Conservation (phyloP, 148 eudicot genomes). For the Silene conica region DNA sequence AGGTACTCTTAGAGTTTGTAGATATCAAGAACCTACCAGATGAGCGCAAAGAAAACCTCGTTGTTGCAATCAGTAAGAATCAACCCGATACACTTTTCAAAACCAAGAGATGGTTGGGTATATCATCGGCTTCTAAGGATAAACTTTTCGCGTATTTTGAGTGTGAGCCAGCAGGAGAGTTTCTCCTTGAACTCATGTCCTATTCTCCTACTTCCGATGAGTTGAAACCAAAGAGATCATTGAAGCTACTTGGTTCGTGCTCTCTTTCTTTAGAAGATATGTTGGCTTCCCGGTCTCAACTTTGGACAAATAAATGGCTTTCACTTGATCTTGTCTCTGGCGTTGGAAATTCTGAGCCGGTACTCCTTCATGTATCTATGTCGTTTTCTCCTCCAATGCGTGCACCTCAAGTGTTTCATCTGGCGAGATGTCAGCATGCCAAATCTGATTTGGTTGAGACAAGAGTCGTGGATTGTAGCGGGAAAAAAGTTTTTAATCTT, state of each 20-base stretch:
- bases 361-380: conserved; percentile 56
- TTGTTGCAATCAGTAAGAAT: conserved; percentile 62
- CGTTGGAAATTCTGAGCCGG: conserved; percentile 34
- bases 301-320: conserved; percentile 71
- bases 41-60: conserved; percentile 51
- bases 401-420: conserved; percentile 51
- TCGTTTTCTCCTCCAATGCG: conserved; percentile 64
- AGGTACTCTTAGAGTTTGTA: conserved; percentile 82
- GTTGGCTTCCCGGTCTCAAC: conserved; percentile 40
- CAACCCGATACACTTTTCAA: conserved; percentile 69
- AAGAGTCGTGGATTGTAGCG: neutral
- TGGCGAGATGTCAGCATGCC: conserved; percentile 38
- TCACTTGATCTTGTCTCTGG: conserved; percentile 47
- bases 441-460: neutral
- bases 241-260: conserved; percentile 50
- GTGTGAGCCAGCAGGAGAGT: conserved; percentile 69
- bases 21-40: conserved; percentile 64
- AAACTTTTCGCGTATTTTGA: conserved; percentile 78
- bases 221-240: conserved; percentile 34
- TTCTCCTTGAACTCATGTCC: conserved; percentile 56
- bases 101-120: conserved; percentile 48
- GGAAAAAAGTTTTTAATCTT: conserved; percentile 1
- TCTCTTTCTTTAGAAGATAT: conserved; percentile 54
- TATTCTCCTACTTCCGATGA: conserved; percentile 34
- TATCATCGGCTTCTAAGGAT: conserved; percentile 56